Conservation (phyloP, 768 basidiomycete genomes). For the Leucocoprinus sp. region DNA sequence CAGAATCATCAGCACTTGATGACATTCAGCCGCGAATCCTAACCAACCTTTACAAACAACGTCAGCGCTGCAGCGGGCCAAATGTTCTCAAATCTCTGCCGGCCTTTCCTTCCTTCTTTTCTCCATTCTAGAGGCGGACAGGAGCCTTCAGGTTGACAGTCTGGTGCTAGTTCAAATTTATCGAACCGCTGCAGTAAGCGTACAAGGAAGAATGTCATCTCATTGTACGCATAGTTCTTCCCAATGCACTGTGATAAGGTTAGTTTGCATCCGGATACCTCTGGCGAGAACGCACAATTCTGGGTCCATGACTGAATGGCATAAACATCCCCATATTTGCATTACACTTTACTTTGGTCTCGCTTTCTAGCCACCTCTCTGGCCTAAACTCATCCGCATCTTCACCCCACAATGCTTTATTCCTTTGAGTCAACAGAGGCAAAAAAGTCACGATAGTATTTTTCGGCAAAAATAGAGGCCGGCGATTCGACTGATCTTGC, state of each 20-base stretch:
- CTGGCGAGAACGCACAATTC: slow-evolving; percentile 38
- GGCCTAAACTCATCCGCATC: slow-evolving; percentile 76
- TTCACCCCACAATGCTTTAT: slow-evolving; percentile 59
- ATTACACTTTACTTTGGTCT: slow-evolving; percentile 39
- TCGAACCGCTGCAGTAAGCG: slow-evolving; percentile 60
- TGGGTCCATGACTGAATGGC: slow-evolving; percentile 69
- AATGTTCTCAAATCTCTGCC: slow-evolving; percentile 49
- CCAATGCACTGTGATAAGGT: slow-evolving; percentile 46
- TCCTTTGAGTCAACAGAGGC: slow-evolving; percentile 59
- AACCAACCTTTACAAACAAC: slow-evolving; percentile 55
- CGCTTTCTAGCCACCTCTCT: slow-evolving; percentile 65
- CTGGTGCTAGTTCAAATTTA: slow-evolving; percentile 47
- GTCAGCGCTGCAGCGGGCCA: slow-evolving; percentile 61
- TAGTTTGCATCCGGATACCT: background rate
- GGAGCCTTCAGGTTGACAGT: slow-evolving; percentile 56
- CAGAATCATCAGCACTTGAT: background rate
- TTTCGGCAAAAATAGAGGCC: slow-evolving; percentile 52
- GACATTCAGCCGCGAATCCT: slow-evolving; percentile 1
- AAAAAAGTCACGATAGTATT: slow-evolving; percentile 50
- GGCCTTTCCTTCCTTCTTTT: slow-evolving; percentile 26
- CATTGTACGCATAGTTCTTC: slow-evolving; percentile 70
- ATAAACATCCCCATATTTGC: slow-evolving; percentile 62
- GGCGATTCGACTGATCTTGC: slow-evolving; percentile 16
- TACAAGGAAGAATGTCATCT: slow-evolving; percentile 66
- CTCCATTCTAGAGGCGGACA: slow-evolving; percentile 54